Evolutionary conservation across 345 rosid genomes (phyloP).

Genomic region (Anastatica hierochuntica): DNA sequence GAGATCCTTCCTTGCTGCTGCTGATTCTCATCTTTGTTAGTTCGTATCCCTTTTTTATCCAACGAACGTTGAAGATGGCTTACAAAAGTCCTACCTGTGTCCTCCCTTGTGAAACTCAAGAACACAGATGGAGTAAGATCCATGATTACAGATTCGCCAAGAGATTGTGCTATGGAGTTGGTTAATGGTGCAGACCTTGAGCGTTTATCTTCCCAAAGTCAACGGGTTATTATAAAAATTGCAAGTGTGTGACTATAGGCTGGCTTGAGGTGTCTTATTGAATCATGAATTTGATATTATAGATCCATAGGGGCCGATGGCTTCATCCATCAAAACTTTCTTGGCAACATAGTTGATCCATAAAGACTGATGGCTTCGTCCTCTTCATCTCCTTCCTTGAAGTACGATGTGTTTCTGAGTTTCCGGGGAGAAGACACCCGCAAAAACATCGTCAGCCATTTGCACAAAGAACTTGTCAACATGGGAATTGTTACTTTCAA

Average conservation of each 20-base stretch:
- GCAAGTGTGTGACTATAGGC: background rate
- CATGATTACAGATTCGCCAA: background rate
- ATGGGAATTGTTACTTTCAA: background rate
- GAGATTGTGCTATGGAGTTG: background rate
- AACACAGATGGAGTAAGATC: background rate
- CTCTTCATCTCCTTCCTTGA: background rate
- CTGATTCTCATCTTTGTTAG: background rate
- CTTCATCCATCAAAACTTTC: background rate
- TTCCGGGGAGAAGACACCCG: constrained; percentile 5
- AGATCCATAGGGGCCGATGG: background rate
- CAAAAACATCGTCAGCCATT: background rate
- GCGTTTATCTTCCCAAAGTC: background rate
- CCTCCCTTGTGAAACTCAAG: background rate
- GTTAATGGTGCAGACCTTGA: background rate
- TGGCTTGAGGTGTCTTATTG: background rate
- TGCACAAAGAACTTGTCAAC: background rate
- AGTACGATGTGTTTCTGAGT: background rate
- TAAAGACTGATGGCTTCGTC: background rate
- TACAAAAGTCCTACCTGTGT: background rate
- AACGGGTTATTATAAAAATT: too few species aligned
- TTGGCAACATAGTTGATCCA: background rate
- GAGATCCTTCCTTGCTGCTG: background rate
- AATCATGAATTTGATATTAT: background rate
- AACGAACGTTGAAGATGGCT: background rate
- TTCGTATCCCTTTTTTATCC: background rate